These are phyloP conservation scores for Yamadazyma kanchanaburiensis DNA, from an alignment of 1,139 yeast genomes.

Conservation along the genomic window DNA sequence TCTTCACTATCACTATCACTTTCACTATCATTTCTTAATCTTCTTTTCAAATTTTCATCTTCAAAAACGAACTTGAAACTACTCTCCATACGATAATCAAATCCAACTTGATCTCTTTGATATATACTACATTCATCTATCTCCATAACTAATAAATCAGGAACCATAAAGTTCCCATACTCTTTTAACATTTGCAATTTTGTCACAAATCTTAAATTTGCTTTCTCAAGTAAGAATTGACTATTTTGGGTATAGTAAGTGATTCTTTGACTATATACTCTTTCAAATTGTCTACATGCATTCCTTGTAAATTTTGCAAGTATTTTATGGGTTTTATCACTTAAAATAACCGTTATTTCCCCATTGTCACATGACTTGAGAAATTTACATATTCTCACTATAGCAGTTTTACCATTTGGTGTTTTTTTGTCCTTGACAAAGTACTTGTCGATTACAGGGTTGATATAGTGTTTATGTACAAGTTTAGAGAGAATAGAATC, in stretches of 20 bases:
- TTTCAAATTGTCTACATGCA: slow-evolving; percentile 29
- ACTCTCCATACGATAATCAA: slow-evolving; percentile 6
- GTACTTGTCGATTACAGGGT: slow-evolving; percentile 15
- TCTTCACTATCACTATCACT: too few relatives aligned
- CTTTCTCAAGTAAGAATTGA: slow-evolving; percentile 22
- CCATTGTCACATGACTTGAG: slow-evolving; percentile 15
- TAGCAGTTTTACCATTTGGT: slow-evolving; percentile 15
- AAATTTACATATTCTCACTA: slow-evolving; percentile 27
- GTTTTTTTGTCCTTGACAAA: slow-evolving; percentile 14
- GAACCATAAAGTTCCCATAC: slow-evolving; percentile 9
- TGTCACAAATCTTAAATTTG: slow-evolving; percentile 23
- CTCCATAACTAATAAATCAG: slow-evolving; percentile 22
- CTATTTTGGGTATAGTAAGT: slow-evolving; percentile 26
- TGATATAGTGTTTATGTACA: slow-evolving; percentile 5
- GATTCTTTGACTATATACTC: slow-evolving; percentile 25
- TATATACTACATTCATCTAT: slow-evolving; percentile 24
- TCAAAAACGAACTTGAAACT: slow-evolving; percentile 20
- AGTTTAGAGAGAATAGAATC: slow-evolving; percentile 1
- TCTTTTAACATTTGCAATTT: slow-evolving; percentile 11
- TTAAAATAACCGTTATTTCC: slow-evolving; percentile 26
- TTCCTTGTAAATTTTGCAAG: slow-evolving; percentile 26
- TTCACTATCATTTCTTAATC: too few relatives aligned
- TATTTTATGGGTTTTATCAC: slow-evolving; percentile 30
- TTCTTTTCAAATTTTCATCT: too few relatives aligned
- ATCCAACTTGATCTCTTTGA: slow-evolving; percentile 24